phyloP scores from a whole-genome alignment of 2,329 filamentous ascomycete species.

The Sclerotinia nivalis region DNA sequence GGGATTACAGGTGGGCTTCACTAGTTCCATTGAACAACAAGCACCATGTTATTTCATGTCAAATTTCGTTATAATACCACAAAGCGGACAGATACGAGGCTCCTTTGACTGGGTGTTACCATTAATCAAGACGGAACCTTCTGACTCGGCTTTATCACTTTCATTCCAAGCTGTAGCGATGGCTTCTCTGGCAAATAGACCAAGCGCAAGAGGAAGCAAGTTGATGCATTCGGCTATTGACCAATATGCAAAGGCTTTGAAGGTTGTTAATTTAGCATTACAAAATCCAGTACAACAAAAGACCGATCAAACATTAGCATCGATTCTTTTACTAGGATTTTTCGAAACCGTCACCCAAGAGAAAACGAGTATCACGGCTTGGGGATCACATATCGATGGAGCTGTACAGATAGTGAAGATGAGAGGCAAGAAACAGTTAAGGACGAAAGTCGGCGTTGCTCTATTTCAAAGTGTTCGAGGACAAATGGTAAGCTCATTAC shows the following conservation, averaged over 20 bases:
- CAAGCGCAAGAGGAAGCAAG: slow-evolving; percentile 40
- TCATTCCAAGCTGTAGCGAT: slow-evolving; percentile 62
- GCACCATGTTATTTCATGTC: slow-evolving; percentile 61
- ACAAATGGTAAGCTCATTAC: slow-evolving; percentile 53
- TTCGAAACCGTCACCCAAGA: slow-evolving; percentile 58
- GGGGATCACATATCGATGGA: slow-evolving; percentile 65
- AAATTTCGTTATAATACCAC: slow-evolving; percentile 59
- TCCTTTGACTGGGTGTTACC: slow-evolving; percentile 62
- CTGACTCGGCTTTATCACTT: slow-evolving; percentile 52
- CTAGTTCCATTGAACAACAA: slow-evolving; percentile 54
- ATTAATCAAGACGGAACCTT: slow-evolving; percentile 50
- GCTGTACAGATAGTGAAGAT: slow-evolving; percentile 62
- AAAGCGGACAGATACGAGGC: slow-evolving; percentile 52
- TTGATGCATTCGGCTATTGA: slow-evolving; percentile 47
- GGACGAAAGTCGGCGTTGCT: slow-evolving; percentile 53
- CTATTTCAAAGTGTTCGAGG: slow-evolving; percentile 62
- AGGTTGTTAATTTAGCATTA: slow-evolving; percentile 54
- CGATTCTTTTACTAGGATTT: slow-evolving; percentile 59
- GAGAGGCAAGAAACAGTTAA: slow-evolving; percentile 56
- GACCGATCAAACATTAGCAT: slow-evolving; percentile 59
- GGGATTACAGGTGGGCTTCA: slow-evolving; percentile 35
- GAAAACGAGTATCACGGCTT: slow-evolving; percentile 56
- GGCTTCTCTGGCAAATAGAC: slow-evolving; percentile 57
- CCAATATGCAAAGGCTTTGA: slow-evolving; percentile 57
- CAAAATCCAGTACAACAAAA: slow-evolving; percentile 51